Base-by-base conservation (phyloP, 495 filamentous ascomycete species). In the Hypoxylon rickii region DNA sequence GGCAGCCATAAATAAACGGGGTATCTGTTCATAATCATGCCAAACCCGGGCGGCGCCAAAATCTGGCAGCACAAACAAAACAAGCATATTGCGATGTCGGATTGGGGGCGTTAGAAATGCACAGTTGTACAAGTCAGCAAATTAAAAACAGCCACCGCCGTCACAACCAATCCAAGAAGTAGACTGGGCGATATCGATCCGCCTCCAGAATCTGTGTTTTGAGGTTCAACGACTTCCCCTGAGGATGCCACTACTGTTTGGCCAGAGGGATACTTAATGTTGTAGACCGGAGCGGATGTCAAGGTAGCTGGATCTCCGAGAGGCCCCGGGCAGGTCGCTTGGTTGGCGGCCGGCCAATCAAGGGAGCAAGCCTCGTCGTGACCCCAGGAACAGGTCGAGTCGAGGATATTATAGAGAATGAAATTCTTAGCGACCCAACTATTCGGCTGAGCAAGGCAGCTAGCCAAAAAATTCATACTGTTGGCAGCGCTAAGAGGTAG, bases 401-500 rank as follows among this genome's bases (percentile, higher is more conserved):
- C 75, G 29, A 73, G 53, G 19, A 77, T 74, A 51, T 77, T 77
- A 58, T 72, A 77, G 6, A 77, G 70, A 33, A 70, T 34, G 63
- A 75, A 64, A 57, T 77, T 75, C 47, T 65, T 63, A 17, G 57
- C 73, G 8, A 77, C 69, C 73, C 73, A 77, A 53, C 58, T 76
- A 42, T 73, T 69, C 13, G 55, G 66, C 39, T 67, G 57, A 2
- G 49, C 61, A 10, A 79, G 71, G 47, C 76, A 79, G 58, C 68
- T 73, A 12, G 72, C 69, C 3, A 79, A 53, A 34, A 69, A 79
- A 31, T 77, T 76, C 71, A 79, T 79, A 60, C 76, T 78, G 65
- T 79, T 79, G 22, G 75, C 55, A 2, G 74, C 76, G 64, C 73
- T 76, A 10, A 79, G 70, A 3, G 76, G 76, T 20, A 79, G 60